A percentile compares a stretch with the other conserved stretches of the same genome.
Conservation (phyloP, 2,329 filamentous ascomycete species). For the Hypomyces rosellus region DNA sequence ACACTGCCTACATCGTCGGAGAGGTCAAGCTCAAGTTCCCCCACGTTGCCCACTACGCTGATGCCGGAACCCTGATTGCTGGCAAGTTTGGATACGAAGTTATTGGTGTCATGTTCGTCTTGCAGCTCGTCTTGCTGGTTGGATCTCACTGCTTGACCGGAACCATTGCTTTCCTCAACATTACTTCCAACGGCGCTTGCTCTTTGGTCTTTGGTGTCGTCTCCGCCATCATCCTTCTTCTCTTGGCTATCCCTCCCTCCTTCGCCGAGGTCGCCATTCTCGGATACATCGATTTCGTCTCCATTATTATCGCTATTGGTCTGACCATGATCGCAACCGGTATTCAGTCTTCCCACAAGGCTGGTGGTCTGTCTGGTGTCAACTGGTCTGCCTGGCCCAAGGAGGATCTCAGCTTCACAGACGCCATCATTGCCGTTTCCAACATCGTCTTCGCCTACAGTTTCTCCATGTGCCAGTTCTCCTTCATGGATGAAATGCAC, state of each 20-base stretch:
- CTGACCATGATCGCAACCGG: constrained; percentile 63
- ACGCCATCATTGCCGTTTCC: constrained; percentile 54
- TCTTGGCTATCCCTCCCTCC: constrained; percentile 41
- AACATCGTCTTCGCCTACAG: constrained; percentile 70
- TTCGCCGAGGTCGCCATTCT: constrained; percentile 44
- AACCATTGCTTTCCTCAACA: constrained; percentile 59
- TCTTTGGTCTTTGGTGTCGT: constrained; percentile 40
- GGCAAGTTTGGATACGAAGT: constrained; percentile 57
- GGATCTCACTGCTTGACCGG: constrained; percentile 68
- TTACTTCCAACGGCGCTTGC: constrained; percentile 50
- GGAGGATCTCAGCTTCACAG: constrained; percentile 40
- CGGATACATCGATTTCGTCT: constrained; percentile 52
- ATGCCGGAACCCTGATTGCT: constrained; percentile 57
- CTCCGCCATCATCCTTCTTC: constrained; percentile 39
- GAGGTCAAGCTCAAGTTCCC: constrained; percentile 46
- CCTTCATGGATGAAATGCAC: constrained; percentile 50
- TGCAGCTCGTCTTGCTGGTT: constrained; percentile 64
- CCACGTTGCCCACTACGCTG: constrained; percentile 58
- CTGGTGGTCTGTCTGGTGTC: constrained; percentile 26
- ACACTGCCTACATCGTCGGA: constrained; percentile 41
- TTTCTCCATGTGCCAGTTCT: constrained; percentile 46
- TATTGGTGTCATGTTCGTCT: constrained; percentile 52
- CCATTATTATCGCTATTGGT: constrained; percentile 56
- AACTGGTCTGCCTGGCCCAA: constrained; percentile 42
- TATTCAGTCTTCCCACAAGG: constrained; percentile 29